Evolutionary conservation across 257 asterid species (phyloP), one percentile per base, ranked within the genome.

Genomic region (Hygrophila difformis): DNA sequence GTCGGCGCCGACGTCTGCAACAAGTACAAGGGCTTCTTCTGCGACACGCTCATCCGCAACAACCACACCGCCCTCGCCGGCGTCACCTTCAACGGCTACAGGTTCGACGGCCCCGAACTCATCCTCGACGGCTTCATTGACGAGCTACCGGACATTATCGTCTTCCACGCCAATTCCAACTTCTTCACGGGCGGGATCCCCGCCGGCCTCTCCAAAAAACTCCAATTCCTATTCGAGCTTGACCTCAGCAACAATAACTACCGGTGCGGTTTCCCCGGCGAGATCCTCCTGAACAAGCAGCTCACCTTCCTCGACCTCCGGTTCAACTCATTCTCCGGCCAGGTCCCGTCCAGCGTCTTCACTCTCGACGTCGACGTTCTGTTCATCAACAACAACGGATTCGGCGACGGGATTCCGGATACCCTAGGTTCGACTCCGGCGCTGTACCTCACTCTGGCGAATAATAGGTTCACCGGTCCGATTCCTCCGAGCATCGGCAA

Each of bases 131-230:
- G 51, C n/a, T 65, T 65, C 41, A 28, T 65, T 18, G 63, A 58
- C 11, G 40, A 49, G 15, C 15, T 65, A 8, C 57, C 62, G 0
- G 67, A 65, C 12, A 48, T 59, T 2, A 29, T 26, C 12, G 24
- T 59, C 18, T 65, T 65, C 59, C 72, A 59, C 9, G 72, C 63
- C 5, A 65, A 65, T 33, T 59, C 63, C 63, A 59, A 65, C 59
- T 24, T 15, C 12, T 65, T 65, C 42, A 53, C 2, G 18, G 72
- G 72, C 12, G 15, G 33, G 34, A 21, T 65, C 15, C 67, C 72
- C 14, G 1, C 1, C 42, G 14, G 37, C 59, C 5, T 41, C 63
- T 45, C 8, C 47, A 31, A 45, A 47, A 46, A 55, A 43, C n/a
- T n/a, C n/a, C n/a, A n/a, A 16, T 47, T 53, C 20, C 29, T 65